These are phyloP conservation scores for Suillus discolor DNA, from an alignment of 768 basidiomycete species.

Conservation along the genomic window DNA sequence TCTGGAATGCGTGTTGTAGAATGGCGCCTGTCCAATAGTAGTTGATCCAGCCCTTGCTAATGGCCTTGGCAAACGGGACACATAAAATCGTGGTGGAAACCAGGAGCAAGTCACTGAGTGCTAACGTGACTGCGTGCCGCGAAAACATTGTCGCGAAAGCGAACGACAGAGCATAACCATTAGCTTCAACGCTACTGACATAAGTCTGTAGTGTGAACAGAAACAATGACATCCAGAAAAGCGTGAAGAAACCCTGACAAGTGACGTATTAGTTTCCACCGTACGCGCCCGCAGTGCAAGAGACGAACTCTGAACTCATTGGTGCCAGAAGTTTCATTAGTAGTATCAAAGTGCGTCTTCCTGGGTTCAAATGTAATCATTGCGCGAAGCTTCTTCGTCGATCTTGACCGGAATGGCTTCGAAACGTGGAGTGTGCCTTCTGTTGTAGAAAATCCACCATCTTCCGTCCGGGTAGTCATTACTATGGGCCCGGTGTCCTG, in stretches of 20 bases:
- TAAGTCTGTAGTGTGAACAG: slow-evolving; percentile 81
- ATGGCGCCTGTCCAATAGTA: slow-evolving; percentile 78
- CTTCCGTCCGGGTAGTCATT: slow-evolving; percentile 14
- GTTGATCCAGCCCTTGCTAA: slow-evolving; percentile 77
- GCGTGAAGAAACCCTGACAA: slow-evolving; percentile 86
- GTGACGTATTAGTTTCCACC: not conserved
- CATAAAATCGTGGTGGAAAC: slow-evolving; percentile 75
- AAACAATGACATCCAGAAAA: slow-evolving; percentile 93
- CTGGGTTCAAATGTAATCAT: slow-evolving; percentile 87
- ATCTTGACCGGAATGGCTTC: slow-evolving; percentile 71
- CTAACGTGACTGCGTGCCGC: slow-evolving; percentile 79
- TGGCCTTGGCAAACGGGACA: slow-evolving; percentile 79
- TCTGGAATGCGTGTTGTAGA: slow-evolving; percentile 83
- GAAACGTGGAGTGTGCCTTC: slow-evolving; percentile 75
- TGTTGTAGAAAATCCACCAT: slow-evolving; percentile 47
- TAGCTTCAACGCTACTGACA: slow-evolving; percentile 73
- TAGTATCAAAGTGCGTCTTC: slow-evolving; percentile 81
- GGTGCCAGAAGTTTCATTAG: slow-evolving; percentile 67
- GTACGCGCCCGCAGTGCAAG: not conserved
- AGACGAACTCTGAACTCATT: slow-evolving; percentile 81
- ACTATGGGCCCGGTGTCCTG: not conserved
- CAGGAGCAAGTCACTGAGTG: slow-evolving; percentile 81
- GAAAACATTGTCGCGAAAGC: slow-evolving; percentile 88
- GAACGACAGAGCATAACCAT: slow-evolving; percentile 75
- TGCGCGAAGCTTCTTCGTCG: slow-evolving; percentile 78